These are phyloP conservation scores for Microstegium vimineum DNA, from an alignment of 176 grass and related monocot species.

Conservation along the genomic window DNA sequence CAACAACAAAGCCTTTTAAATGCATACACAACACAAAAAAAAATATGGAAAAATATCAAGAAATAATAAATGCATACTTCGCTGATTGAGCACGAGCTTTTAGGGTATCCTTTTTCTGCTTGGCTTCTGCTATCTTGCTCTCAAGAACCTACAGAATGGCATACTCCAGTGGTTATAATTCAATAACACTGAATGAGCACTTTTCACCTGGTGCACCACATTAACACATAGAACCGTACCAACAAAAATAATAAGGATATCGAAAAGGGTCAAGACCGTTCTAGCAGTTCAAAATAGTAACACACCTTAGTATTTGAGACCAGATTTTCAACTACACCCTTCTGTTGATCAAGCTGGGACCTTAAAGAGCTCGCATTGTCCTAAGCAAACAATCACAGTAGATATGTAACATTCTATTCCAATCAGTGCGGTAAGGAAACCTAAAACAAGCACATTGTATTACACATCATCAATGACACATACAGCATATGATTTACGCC, in stretches of 20 bases:
- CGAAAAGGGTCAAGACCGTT: background rate
- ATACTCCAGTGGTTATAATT: slow-evolving; percentile 8
- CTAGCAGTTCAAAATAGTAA: background rate
- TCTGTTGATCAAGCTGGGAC: slow-evolving; percentile 95
- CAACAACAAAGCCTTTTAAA: too few relatives aligned
- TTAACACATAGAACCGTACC: background rate
- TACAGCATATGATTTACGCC: slow-evolving; percentile 99
- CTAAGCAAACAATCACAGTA: slow-evolving; percentile 41
- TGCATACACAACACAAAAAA: background rate
- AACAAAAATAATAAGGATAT: background rate
- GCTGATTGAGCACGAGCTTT: slow-evolving; percentile 99
- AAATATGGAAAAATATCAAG: background rate
- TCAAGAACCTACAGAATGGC: slow-evolving; percentile 73
- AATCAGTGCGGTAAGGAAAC: background rate
- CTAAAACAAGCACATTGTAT: background rate
- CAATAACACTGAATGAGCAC: background rate
- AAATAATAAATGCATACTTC: slow-evolving; percentile 51
- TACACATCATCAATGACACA: slow-evolving; percentile 26
- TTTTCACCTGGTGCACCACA: background rate
- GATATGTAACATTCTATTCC: background rate
- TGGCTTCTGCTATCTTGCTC: slow-evolving; percentile 97
- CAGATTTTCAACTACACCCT: slow-evolving; percentile 83
- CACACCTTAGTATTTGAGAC: slow-evolving; percentile 88
- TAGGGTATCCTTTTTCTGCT: slow-evolving; percentile 95
- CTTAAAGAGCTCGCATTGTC: slow-evolving; percentile 88